Percentiles rank a stretch among this genome's conserved stretches.
phyloP scores from a whole-genome alignment of 139 green algal species.

The Gonium pectorale region DNA sequence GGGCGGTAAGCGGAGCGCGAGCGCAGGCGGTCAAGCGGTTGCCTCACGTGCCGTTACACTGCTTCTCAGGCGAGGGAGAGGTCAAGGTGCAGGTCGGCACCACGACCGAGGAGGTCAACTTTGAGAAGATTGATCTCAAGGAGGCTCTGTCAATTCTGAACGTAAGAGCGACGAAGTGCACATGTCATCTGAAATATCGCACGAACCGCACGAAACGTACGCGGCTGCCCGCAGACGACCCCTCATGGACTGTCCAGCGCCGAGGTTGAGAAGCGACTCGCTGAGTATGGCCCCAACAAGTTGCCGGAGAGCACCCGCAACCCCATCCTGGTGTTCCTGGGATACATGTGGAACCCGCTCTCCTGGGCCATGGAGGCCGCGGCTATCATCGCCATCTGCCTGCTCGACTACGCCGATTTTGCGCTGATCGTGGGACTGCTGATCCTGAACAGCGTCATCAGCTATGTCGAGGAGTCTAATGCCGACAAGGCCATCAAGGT shows the following conservation, averaged over 20 bases:
- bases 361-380: conserved; percentile 88
- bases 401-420: conserved; percentile 89
- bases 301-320: conserved; percentile 80
- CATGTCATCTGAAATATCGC: too few species aligned
- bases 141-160: conserved; percentile 71
- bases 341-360: conserved; percentile 89
- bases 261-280: conserved; percentile 68
- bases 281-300: conserved; percentile 85
- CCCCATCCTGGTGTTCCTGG: conserved; percentile 72
- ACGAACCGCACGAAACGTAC: too few species aligned
- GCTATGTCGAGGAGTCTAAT: conserved; percentile 81
- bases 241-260: conserved; percentile 47
- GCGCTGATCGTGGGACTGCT: conserved; percentile 78
- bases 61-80: too few species aligned
- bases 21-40: too few species aligned
- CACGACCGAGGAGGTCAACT: conserved; percentile 74
- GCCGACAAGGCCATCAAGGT: conserved; percentile 87
- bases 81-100: conserved; percentile 41
- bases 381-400: conserved; percentile 85
- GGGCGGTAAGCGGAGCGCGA: too few species aligned
- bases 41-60: too few species aligned
- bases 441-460: conserved; percentile 85
- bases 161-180: too few species aligned
- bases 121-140: conserved; percentile 72
- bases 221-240: conserved; percentile 21